These are phyloP conservation scores for Jacaranda copaia DNA, from an alignment of 257 asterid genomes.

Conservation along the genomic window DNA sequence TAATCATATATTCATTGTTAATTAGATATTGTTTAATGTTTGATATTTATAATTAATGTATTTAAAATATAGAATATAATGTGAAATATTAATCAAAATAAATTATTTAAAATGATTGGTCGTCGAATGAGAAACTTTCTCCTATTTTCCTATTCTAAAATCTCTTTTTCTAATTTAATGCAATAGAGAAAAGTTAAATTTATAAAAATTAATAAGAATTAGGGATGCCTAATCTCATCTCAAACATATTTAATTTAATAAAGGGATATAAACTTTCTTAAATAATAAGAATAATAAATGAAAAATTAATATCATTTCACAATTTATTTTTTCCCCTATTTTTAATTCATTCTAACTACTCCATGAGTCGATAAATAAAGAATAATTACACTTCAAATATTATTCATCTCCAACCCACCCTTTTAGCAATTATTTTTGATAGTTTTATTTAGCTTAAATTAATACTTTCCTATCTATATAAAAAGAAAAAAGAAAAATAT, in stretches of 20 bases:
- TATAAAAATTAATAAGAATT: background rate
- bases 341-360: too few relatives aligned
- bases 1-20: too few relatives aligned
- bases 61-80: too few relatives aligned
- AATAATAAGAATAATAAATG: too few relatives aligned
- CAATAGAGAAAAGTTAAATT: background rate
- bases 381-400: background rate
- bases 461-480: background rate
- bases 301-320: too few relatives aligned
- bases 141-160: background rate
- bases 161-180: constrained; percentile 17
- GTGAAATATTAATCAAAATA: too few relatives aligned
- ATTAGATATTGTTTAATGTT: too few relatives aligned
- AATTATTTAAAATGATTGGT: background rate
- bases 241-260: background rate
- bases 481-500: too few relatives aligned
- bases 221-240: constrained; percentile 22
- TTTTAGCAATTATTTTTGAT: background rate
- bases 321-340: too few relatives aligned
- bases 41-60: too few relatives aligned
- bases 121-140: background rate
- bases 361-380: too few relatives aligned
- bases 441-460: background rate
- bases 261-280: too few relatives aligned
- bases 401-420: background rate